Base-by-base conservation (phyloP, 257 asterid species). In the Nemophila menziesii region DNA sequence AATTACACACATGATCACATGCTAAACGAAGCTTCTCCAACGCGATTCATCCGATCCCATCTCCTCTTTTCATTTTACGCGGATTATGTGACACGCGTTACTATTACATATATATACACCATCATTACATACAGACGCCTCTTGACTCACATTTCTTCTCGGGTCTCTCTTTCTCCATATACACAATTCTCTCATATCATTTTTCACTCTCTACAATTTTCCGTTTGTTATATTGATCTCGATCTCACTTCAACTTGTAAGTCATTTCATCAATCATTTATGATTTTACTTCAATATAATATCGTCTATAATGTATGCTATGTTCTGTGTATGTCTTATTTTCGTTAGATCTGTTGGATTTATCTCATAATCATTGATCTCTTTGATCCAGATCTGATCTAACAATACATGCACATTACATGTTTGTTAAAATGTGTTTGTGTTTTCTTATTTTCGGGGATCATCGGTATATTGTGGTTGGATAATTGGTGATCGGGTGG, bases 91-190 rank as follows among this genome's bases (percentile, higher is more conserved):
- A 29, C 12, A 10, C 7, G 36, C 7, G 9, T 29, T 10, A 40
- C n/a, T 17, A 16, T 2, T 13, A 13, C 15, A 15, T 37, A 37
- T 37, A 37, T 37, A 37, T 15, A 37, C 15, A 37, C 15, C 1
- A 1, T 3, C 42, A 12, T 18, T 37, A 13, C 9, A 37, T 37
- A 37, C 2, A 41, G 24, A 9, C 11, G n/a, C 18, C 4, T 4
- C 26, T 19, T 19, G 13, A 41, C 46, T 17, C 2, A 22, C 15
- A 22, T 17, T 13, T 8, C 46, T 10, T n/a, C 22, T 19, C 23
- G 24, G 24, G n/a, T 41, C 46, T 41, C 46, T 41, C 16, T 39
- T 20, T 39, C 22, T 19, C n/a, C 24, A 41, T 19, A n/a, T n/a
- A n/a, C 13, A 17, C 42, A 37, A 4, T 41, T 41, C 13, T 19